Percentiles rank a stretch among this genome's conserved stretches.
Evolutionary conservation across 306 rosid genomes (phyloP).

Genomic region (Castanopsis chinensis): DNA sequence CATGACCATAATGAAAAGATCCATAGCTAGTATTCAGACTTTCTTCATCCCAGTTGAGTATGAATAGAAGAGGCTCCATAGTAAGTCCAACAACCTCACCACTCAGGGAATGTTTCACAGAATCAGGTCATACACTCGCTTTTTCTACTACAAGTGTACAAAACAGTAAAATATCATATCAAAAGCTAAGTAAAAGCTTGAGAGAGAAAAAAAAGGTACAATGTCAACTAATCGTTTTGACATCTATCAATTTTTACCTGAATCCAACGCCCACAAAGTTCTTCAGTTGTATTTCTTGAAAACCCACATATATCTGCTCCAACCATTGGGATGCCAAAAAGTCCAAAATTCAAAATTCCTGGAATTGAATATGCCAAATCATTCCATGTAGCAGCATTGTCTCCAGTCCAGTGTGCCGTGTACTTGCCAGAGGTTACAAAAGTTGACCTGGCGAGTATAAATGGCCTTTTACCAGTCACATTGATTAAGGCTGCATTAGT

Average conservation of each 20-base stretch:
- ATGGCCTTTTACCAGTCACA: conserved; percentile 79
- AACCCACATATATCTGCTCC: conserved; percentile 98
- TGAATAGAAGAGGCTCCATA: too few relatives aligned
- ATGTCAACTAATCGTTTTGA: background rate
- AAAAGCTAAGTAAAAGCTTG: background rate
- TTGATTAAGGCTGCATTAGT: conserved; percentile 55
- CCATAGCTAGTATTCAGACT: too few relatives aligned
- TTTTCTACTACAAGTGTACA: background rate
- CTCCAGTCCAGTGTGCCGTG: conserved; percentile 96
- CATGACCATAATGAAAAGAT: too few relatives aligned
- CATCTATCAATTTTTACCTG: conserved; percentile 48
- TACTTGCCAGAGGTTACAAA: conserved; percentile 86
- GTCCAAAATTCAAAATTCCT: conserved; percentile 62
- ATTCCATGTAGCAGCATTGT: conserved; percentile 77
- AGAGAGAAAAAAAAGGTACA: background rate
- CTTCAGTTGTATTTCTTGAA: conserved; percentile 61
- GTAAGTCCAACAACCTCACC: too few relatives aligned
- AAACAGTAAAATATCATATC: background rate
- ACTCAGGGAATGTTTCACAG: background rate
- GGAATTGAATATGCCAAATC: conserved; percentile 82
- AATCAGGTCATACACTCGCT: background rate
- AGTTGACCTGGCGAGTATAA: conserved; percentile 77
- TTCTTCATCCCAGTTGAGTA: too few relatives aligned
- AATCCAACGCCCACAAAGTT: conserved; percentile 88
- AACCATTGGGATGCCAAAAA: conserved; percentile 89